Evolutionary conservation across 2,329 filamentous ascomycete genomes (phyloP).

Genomic region (Ceratocystiopsis sp.): DNA sequence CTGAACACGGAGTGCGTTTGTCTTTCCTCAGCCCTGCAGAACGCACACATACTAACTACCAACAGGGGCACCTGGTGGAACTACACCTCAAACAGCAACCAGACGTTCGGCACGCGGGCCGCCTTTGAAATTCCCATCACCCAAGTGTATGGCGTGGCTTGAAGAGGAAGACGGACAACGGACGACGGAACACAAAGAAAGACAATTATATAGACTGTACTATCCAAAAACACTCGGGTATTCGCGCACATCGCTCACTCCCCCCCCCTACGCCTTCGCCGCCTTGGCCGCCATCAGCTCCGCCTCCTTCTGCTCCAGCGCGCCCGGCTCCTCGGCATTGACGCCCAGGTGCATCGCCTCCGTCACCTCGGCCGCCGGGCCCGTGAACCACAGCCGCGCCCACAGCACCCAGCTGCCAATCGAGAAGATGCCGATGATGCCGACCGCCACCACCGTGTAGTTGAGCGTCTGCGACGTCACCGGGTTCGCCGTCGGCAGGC

Average conservation of each 20-base stretch:
- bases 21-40: too few relatives aligned
- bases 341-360: constrained; percentile 30
- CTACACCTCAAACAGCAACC: constrained; percentile 5
- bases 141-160: too few relatives aligned
- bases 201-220: too few relatives aligned
- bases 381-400: constrained; percentile 37
- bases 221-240: too few relatives aligned
- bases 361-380: constrained; percentile 34
- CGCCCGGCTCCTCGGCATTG: constrained; percentile 27
- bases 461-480: constrained; percentile 39
- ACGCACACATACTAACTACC: too few relatives aligned
- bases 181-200: too few relatives aligned
- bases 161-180: too few relatives aligned
- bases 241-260: too few relatives aligned
- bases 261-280: too few relatives aligned
- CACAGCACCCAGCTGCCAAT: constrained; percentile 32
- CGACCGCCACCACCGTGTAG: constrained; percentile 41
- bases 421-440: constrained; percentile 32
- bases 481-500: constrained; percentile 36
- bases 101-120: neutral
- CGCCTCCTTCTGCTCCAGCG: constrained; percentile 20
- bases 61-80: constrained; percentile 3
- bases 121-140: too few relatives aligned
- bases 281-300: too few relatives aligned
- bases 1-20: constrained; percentile 2